A percentile compares a stretch with the other conserved stretches of the same genome.
These are phyloP conservation scores for Volvox reticuliferus DNA, from an alignment of 139 green algal species.

Conservation along the genomic window DNA sequence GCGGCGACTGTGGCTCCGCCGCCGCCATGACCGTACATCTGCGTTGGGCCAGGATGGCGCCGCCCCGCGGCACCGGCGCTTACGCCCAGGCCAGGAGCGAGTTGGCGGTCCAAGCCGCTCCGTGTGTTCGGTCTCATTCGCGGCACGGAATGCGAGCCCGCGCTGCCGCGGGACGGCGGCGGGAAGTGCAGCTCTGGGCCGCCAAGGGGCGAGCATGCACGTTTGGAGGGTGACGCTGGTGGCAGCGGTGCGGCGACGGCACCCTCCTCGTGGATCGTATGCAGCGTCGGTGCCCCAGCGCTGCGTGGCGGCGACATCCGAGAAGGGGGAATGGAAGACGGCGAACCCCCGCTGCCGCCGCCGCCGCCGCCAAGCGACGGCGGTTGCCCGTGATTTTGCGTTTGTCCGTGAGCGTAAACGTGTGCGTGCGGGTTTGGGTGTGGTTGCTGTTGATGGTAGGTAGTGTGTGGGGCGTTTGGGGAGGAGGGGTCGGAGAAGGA, in stretches of 20 bases:
- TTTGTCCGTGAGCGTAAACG: background rate
- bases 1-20: background rate
- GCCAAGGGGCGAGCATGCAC: background rate
- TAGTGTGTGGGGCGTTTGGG: conserved; percentile 5
- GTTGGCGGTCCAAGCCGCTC: background rate
- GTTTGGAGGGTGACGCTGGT: background rate
- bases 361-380: background rate
- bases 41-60: background rate
- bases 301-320: conserved; percentile 33
- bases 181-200: background rate
- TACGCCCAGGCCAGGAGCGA: background rate
- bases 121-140: conserved; percentile 18
- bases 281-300: conserved; percentile 13
- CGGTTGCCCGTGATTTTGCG: background rate
- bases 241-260: background rate
- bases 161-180: background rate
- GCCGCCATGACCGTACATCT: background rate
- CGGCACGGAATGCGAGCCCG: conserved; percentile 14
- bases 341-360: background rate
- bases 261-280: conserved; percentile 48
- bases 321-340: background rate
- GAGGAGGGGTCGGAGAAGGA: conserved; percentile 11
- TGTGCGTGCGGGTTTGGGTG: background rate
- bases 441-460: background rate
- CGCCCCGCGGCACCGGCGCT: background rate